Conservation (phyloP, 805 yeast species). For the Diddensiella santjacobensis region DNA sequence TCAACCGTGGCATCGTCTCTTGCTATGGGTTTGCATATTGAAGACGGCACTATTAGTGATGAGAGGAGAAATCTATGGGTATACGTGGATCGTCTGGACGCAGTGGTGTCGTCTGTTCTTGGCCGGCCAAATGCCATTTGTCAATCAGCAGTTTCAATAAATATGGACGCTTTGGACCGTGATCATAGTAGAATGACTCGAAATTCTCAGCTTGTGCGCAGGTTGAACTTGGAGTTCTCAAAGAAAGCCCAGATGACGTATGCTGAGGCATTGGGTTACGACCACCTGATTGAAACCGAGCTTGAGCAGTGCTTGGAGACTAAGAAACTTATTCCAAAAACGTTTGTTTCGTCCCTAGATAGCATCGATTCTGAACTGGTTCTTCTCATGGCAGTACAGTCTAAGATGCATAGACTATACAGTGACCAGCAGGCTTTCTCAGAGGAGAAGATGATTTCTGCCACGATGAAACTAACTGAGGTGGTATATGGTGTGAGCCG, state of each 20-base stretch:
- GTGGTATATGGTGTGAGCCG: not conserved
- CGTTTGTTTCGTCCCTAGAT: not conserved
- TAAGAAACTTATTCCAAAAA: not conserved
- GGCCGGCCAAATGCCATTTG: constrained; percentile 3
- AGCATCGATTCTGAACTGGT: constrained; percentile 1
- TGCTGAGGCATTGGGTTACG: constrained; percentile 1
- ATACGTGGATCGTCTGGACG: not conserved
- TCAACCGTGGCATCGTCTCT: not conserved
- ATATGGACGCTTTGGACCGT: constrained; percentile 1
- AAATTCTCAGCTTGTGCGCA: not conserved
- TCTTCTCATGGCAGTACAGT: not conserved
- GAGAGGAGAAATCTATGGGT: constrained; percentile 3
- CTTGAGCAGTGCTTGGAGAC: not conserved
- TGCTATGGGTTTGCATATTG: not conserved
- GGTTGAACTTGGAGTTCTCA: not conserved
- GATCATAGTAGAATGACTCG: not conserved
- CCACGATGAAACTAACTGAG: not conserved
- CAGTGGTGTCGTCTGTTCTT: not conserved
- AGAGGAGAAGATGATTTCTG: not conserved
- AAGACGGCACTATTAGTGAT: not conserved
- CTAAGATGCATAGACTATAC: constrained; percentile 1
- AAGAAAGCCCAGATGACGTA: not conserved
- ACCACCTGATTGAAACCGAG: constrained; percentile 2
- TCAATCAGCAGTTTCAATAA: not conserved
- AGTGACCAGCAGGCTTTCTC: not conserved